Conservation (phyloP, 148 eudicot genomes). For the Camellia japonica region DNA sequence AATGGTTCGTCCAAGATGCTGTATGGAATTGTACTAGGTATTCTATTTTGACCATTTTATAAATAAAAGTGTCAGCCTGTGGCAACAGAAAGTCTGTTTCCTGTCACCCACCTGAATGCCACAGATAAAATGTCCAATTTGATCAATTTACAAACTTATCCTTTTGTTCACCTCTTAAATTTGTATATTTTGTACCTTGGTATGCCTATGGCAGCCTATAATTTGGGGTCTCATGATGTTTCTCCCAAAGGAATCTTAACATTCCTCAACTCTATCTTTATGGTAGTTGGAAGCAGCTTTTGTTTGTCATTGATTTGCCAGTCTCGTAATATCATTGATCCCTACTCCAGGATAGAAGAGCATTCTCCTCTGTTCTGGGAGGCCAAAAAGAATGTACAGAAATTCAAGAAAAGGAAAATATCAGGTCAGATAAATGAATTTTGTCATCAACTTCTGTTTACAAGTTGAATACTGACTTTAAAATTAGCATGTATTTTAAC, state of each 20-base stretch:
- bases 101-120: slow-evolving; percentile 6
- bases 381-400: slow-evolving; percentile 21
- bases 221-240: neutral
- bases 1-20: slow-evolving; percentile 9
- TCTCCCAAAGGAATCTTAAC: neutral
- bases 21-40: neutral
- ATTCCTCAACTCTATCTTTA: neutral
- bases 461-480: slow-evolving; percentile 1
- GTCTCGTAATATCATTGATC: neutral
- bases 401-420: slow-evolving; percentile 26
- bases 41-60: neutral
- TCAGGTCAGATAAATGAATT: slow-evolving; percentile 29
- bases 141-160: neutral
- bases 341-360: slow-evolving; percentile 37
- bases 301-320: neutral
- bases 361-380: slow-evolving; percentile 32
- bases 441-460: slow-evolving; percentile 11
- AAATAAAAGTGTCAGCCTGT: neutral
- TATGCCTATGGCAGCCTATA: neutral
- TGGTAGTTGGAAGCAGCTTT: slow-evolving; percentile 12
- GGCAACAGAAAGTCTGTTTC: neutral
- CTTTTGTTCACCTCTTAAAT: neutral
- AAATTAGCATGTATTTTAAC: neutral
- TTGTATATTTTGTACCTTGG: neutral
- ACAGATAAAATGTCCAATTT: neutral